phyloP scores from a whole-genome alignment of 257 asterid species.

The Apocynum venetum region DNA sequence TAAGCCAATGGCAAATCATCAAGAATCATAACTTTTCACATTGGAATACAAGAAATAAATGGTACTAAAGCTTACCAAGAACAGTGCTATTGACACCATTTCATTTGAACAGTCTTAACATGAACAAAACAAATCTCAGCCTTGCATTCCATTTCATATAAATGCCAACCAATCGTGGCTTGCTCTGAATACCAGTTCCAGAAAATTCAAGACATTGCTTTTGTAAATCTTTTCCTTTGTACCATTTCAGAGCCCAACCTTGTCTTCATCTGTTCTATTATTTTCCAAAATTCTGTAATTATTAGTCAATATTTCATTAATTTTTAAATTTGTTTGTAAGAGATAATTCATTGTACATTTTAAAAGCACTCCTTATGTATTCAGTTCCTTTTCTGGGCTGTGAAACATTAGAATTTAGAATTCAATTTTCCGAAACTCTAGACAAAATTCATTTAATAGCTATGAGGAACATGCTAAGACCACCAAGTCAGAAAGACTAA shows the following conservation, averaged over 20 bases:
- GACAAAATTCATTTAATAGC: not conserved
- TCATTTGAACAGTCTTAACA: not conserved
- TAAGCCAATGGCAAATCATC: not conserved
- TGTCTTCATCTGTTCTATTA: not conserved
- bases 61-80: not conserved
- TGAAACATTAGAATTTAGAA: not conserved
- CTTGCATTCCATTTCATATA: not conserved
- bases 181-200: not conserved
- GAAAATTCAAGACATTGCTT: not conserved
- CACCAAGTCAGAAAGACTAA: not conserved
- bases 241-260: not conserved
- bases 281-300: not conserved
- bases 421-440: not conserved
- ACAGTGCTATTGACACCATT: not conserved
- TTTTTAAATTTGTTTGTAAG: not conserved
- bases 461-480: not conserved
- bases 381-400: not conserved
- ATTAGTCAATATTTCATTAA: not conserved
- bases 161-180: not conserved
- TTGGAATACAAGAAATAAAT: not conserved
- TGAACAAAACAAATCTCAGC: not conserved
- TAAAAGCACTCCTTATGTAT: not conserved
- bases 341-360: not conserved
- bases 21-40: conserved; percentile 7
- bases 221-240: not conserved